Percentiles rank a stretch among this genome's conserved stretches.
These are phyloP conservation scores for Suaeda aralocaspica DNA, from an alignment of 148 eudicot species.

Conservation along the genomic window DNA sequence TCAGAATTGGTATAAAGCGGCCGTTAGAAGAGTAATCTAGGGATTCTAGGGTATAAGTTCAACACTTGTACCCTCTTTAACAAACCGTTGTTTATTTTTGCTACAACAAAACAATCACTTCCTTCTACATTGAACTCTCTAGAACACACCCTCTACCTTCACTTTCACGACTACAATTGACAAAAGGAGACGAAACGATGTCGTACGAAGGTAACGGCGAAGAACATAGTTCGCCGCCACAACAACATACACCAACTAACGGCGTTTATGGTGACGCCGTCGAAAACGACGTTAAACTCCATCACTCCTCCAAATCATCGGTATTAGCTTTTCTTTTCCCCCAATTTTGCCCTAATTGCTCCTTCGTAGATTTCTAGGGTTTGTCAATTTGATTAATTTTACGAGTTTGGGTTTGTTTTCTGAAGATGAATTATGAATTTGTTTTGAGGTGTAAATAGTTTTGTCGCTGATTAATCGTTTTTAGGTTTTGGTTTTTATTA, in stretches of 20 bases:
- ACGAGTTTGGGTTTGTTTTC: neutral
- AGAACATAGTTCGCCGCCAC: slow-evolving; percentile 42
- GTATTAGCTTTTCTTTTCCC: slow-evolving; percentile 32
- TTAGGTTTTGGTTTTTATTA: too few species aligned
- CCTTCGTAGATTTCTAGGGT: neutral
- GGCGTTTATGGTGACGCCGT: slow-evolving; percentile 30
- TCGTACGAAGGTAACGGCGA: slow-evolving; percentile 51
- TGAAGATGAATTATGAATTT: neutral
- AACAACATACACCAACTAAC: slow-evolving; percentile 15
- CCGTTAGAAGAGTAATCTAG: too few species aligned
- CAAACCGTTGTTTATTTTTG: too few species aligned
- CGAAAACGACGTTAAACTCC: slow-evolving; percentile 42
- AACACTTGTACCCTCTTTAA: too few species aligned
- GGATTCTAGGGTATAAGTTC: too few species aligned
- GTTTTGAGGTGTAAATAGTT: too few species aligned
- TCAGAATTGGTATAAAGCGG: too few species aligned
- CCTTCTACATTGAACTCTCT: too few species aligned
- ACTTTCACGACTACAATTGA: too few species aligned
- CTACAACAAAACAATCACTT: too few species aligned
- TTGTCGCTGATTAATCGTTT: too few species aligned
- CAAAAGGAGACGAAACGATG: slow-evolving; percentile 27
- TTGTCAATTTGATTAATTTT: neutral
- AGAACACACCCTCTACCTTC: too few species aligned
- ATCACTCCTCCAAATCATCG: slow-evolving; percentile 41
- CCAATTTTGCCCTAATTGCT: neutral